A percentile compares a stretch with the other conserved stretches of the same genome.
Conservation (phyloP, 306 rosid genomes). For the Trifolium dubium region DNA sequence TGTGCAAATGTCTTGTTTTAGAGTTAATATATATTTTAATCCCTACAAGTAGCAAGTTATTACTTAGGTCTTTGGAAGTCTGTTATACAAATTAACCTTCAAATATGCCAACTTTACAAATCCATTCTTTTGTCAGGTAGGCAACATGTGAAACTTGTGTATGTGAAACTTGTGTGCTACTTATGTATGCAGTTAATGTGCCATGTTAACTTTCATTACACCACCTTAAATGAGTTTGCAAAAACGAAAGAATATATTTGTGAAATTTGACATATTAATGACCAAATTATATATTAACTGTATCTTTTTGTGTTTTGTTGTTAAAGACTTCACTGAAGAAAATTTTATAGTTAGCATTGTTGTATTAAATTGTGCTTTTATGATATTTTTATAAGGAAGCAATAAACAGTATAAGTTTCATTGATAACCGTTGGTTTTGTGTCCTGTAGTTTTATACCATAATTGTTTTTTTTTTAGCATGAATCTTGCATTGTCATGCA, state of each 20-base stretch:
- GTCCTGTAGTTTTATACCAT: constrained; percentile 9
- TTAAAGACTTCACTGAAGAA: background rate
- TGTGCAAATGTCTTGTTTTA: constrained; percentile 14
- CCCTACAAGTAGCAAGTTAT: background rate
- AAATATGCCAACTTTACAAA: background rate
- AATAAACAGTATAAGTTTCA: background rate
- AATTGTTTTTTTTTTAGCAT: constrained; percentile 8
- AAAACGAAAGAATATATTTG: background rate
- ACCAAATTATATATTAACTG: background rate
- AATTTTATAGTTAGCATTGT: constrained; percentile 25
- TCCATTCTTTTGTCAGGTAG: background rate
- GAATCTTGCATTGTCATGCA: constrained; percentile 22
- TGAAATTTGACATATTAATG: constrained; percentile 3
- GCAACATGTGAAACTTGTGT: background rate
- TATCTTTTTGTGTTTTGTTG: constrained; percentile 23
- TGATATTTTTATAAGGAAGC: constrained; percentile 27
- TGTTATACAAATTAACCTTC: background rate
- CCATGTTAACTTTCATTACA: background rate
- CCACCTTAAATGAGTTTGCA: background rate
- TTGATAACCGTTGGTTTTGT: background rate
- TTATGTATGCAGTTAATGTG: background rate
- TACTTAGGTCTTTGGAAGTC: constrained; percentile 4
- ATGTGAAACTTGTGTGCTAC: constrained; percentile 2
- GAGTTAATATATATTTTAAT: background rate
- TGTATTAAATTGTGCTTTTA: constrained; percentile 23